Conservation (phyloP, 805 yeast genomes). For the Komagataella populi region DNA sequence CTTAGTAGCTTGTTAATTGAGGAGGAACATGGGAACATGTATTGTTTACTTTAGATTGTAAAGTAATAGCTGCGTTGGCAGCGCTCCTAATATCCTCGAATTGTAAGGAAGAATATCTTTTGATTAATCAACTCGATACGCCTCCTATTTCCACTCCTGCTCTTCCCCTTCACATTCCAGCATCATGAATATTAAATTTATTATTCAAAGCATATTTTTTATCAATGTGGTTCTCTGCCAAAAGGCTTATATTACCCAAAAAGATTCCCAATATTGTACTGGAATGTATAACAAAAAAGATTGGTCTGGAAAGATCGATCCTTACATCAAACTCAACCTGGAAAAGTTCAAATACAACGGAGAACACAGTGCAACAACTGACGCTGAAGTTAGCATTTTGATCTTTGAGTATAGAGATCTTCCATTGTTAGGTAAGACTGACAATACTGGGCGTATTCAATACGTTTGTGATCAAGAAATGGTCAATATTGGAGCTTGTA, state of each 20-base stretch:
- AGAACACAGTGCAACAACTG: conserved; percentile 18
- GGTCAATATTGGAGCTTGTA: conserved; percentile 43
- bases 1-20: too few species aligned
- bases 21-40: neutral
- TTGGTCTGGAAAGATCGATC: conserved; percentile 71
- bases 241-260: conserved; percentile 33
- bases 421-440: conserved; percentile 43
- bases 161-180: neutral
- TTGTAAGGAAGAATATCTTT: neutral
- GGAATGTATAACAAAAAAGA: conserved; percentile 84
- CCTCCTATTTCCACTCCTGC: neutral
- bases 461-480: conserved; percentile 72
- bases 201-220: neutral
- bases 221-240: conserved; percentile 24
- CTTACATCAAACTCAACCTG: conserved; percentile 40
- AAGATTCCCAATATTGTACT: conserved; percentile 57
- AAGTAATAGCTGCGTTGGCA: neutral
- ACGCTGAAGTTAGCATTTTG: conserved; percentile 39
- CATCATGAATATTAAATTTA: neutral
- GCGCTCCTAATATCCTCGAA: neutral
- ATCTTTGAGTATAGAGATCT: conserved; percentile 79
- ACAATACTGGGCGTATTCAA: conserved; percentile 26
- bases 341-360: conserved; percentile 13
- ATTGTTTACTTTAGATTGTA: neutral
- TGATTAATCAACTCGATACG: neutral